Percentiles rank a stretch among this genome's conserved stretches.
Conservation (phyloP, 1,139 yeast genomes). For the Protomyces gravidus region DNA sequence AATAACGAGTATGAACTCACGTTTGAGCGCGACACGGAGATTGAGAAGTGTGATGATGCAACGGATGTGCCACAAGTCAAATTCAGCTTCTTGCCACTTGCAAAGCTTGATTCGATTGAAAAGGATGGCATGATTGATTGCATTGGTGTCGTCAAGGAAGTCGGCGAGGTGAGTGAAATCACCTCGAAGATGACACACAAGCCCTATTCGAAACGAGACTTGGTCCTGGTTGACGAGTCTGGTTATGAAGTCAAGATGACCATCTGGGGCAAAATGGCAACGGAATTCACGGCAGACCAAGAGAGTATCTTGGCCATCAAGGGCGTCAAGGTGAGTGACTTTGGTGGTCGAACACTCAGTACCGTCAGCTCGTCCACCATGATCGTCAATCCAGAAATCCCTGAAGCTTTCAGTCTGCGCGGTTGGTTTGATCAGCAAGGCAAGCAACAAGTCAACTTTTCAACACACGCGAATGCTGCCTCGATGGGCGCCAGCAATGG, state of each 20-base stretch:
- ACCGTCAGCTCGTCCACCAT: conserved; percentile 75
- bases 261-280: conserved; percentile 84
- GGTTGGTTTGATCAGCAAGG: conserved; percentile 95
- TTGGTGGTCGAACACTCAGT: conserved; percentile 79
- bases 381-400: conserved; percentile 76
- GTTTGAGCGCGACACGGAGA: conserved; percentile 71
- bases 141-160: conserved; percentile 75
- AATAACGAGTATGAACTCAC: conserved; percentile 83
- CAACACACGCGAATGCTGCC: conserved; percentile 30
- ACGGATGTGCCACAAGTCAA: conserved; percentile 66
- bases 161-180: conserved; percentile 69
- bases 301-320: conserved; percentile 90
- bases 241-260: conserved; percentile 74
- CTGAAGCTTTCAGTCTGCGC: conserved; percentile 78
- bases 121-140: conserved; percentile 73
- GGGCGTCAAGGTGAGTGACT: conserved; percentile 85
- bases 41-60: conserved; percentile 60
- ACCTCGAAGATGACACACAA: conserved; percentile 91
- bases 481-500: conserved; percentile 39
- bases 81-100: conserved; percentile 69
- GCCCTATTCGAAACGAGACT: conserved; percentile 85
- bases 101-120: conserved; percentile 62
- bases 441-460: conserved; percentile 37
- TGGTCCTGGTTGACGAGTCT: conserved; percentile 79
- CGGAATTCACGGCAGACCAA: conserved; percentile 60